Evolutionary conservation across 192 early-diverging fungal genomes (phyloP).

Genomic region (Umbelopsis ramanniana): DNA sequence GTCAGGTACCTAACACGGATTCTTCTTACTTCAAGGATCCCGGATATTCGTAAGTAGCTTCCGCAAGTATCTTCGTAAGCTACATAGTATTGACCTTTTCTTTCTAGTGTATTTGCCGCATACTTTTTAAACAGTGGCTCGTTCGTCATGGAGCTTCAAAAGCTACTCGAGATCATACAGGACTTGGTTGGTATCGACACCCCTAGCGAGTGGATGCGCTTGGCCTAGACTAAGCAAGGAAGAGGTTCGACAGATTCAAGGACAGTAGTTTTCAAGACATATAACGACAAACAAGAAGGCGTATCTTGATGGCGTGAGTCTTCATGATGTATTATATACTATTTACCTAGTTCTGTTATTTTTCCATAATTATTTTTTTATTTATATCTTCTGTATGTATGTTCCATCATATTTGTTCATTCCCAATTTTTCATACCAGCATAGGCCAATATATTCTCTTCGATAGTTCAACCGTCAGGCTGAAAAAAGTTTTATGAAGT

Average conservation of each 20-base stretch:
- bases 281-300: no score
- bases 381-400: not conserved
- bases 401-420: no score
- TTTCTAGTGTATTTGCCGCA: conserved; percentile 6
- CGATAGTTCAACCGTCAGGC: no score
- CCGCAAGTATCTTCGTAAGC: not conserved
- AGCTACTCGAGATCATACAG: conserved; percentile 20
- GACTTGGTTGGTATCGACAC: conserved; percentile 33
- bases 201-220: conserved; percentile 25
- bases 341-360: no score
- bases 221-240: not conserved
- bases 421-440: no score
- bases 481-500: no score
- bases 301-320: no score
- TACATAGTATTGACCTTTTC: not conserved
- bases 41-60: not conserved
- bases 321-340: no score
- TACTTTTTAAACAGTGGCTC: conserved; percentile 27
- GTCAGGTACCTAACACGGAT: not conserved
- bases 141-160: conserved; percentile 29
- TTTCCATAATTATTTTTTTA: not conserved
- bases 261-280: no score
- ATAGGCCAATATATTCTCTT: no score
- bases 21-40: not conserved
- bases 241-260: not conserved